Conservation (phyloP, 257 asterid genomes). For the Penstemon eatonii region DNA sequence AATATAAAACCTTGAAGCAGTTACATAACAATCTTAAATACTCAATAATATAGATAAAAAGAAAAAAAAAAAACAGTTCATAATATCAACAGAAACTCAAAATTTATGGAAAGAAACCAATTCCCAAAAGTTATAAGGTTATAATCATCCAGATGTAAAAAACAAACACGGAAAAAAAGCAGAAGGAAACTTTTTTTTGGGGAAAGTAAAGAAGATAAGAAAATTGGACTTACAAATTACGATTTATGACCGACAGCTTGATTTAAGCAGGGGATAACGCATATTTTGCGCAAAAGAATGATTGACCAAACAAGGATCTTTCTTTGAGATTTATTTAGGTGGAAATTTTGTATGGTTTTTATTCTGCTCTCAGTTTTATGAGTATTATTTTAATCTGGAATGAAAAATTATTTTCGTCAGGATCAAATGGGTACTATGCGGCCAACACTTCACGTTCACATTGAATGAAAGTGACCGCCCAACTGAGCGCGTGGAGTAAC, state of each 20-base stretch:
- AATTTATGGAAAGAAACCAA: constrained; percentile 10
- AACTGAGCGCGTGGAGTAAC: constrained; percentile 1
- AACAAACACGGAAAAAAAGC: constrained; percentile 5
- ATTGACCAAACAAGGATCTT: constrained; percentile 3
- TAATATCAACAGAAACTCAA: not conserved
- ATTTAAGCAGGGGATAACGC: constrained; percentile 13
- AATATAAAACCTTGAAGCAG: not conserved
- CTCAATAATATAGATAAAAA: constrained; percentile 2
- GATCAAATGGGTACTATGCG: constrained; percentile 9
- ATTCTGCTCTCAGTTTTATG: not conserved
- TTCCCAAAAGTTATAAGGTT: not conserved
- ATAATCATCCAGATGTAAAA: not conserved
- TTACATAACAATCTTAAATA: constrained; percentile 1
- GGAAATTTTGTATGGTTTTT: not conserved
- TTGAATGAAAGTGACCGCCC: not conserved
- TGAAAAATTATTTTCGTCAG: not conserved
- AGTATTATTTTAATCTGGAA: not conserved
- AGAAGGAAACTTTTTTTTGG: not conserved
- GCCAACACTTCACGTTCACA: not conserved
- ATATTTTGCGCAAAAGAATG: constrained; percentile 16
- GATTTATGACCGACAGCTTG: not conserved
- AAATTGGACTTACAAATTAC: constrained; percentile 21
- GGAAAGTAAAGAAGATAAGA: not conserved
- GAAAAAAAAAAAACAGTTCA: not conserved
- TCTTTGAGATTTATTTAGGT: not conserved